These are phyloP conservation scores for Diaporthe amygdali DNA, from an alignment of 2,329 filamentous ascomycete genomes.

Conservation along the genomic window DNA sequence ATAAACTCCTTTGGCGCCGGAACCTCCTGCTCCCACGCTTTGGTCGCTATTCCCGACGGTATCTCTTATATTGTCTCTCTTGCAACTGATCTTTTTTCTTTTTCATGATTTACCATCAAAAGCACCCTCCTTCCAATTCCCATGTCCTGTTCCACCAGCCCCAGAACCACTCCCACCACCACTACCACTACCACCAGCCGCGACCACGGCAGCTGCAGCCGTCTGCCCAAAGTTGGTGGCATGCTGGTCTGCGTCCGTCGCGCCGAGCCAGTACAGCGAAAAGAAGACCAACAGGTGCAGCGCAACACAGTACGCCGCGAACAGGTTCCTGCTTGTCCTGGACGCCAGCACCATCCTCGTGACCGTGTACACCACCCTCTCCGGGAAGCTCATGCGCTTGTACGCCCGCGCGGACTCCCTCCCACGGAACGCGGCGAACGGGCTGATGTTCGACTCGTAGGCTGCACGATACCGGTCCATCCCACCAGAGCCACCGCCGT, in stretches of 20 bases:
- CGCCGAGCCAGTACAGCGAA: conserved; percentile 84
- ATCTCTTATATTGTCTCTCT: background rate
- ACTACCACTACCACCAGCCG: conserved; percentile 40
- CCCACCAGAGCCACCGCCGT: conserved; percentile 60
- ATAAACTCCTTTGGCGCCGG: background rate
- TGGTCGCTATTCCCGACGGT: background rate
- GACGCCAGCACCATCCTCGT: conserved; percentile 91
- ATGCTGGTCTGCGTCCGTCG: conserved; percentile 67
- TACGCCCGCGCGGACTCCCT: conserved; percentile 90
- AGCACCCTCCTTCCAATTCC: conserved; percentile 65
- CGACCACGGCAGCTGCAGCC: conserved; percentile 49
- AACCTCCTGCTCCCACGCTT: background rate
- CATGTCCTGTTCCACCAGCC: conserved; percentile 31
- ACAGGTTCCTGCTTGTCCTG: conserved; percentile 88
- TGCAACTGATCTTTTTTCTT: background rate
- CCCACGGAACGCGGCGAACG: conserved; percentile 95
- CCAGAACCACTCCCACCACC: conserved; percentile 42
- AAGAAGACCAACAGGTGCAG: conserved; percentile 88
- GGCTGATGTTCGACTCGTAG: conserved; percentile 94
- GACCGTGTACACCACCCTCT: conserved; percentile 87
- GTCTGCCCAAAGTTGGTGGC: conserved; percentile 60
- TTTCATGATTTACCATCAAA: conserved; percentile 43
- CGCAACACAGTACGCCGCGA: conserved; percentile 88
- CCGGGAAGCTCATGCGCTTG: conserved; percentile 89
- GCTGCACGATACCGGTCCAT: conserved; percentile 83